Evolutionary conservation across 305 asterid species (phyloP).

Genomic region (Fraxinus paxiana): DNA sequence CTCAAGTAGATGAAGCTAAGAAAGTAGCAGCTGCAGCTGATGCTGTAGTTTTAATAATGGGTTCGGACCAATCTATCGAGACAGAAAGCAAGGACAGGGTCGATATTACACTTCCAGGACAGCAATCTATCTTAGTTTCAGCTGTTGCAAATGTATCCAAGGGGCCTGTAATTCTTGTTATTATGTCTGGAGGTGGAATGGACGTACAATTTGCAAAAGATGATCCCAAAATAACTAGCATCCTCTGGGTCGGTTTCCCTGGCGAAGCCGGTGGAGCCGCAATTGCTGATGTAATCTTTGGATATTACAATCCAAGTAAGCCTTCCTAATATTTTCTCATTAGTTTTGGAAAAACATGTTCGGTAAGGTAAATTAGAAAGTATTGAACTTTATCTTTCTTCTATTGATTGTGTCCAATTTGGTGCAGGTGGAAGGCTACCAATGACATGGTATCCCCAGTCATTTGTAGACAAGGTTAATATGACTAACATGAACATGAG

Average conservation of each 20-base stretch:
- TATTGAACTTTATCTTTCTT: not conserved
- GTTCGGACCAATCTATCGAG: slow-evolving; percentile 64
- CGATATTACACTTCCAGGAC: slow-evolving; percentile 63
- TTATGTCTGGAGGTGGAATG: slow-evolving; percentile 81
- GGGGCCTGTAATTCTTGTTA: slow-evolving; percentile 67
- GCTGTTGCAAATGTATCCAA: slow-evolving; percentile 53
- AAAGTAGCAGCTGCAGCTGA: slow-evolving; percentile 52
- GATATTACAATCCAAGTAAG: slow-evolving; percentile 61
- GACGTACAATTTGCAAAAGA: slow-evolving; percentile 67
- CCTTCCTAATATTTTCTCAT: not conserved
- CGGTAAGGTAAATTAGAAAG: not conserved
- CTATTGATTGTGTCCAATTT: not conserved
- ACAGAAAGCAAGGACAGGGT: slow-evolving; percentile 50
- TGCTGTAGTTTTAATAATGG: slow-evolving; percentile 66
- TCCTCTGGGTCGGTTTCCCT: slow-evolving; percentile 73
- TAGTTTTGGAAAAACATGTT: not conserved
- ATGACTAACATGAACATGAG: slow-evolving; percentile 94
- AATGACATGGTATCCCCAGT: slow-evolving; percentile 88
- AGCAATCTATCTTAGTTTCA: slow-evolving; percentile 48
- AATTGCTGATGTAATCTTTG: slow-evolving; percentile 57
- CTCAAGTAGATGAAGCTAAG: slow-evolving; percentile 54
- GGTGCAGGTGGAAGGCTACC: slow-evolving; percentile 74
- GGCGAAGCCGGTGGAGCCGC: slow-evolving; percentile 82
- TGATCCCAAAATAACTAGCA: slow-evolving; percentile 60
- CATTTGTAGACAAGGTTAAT: slow-evolving; percentile 48